A percentile compares a stretch with the other conserved stretches of the same genome.
These are phyloP conservation scores for Talaromyces sp. DNA, from an alignment of 2,329 filamentous ascomycete species.

Conservation along the genomic window DNA sequence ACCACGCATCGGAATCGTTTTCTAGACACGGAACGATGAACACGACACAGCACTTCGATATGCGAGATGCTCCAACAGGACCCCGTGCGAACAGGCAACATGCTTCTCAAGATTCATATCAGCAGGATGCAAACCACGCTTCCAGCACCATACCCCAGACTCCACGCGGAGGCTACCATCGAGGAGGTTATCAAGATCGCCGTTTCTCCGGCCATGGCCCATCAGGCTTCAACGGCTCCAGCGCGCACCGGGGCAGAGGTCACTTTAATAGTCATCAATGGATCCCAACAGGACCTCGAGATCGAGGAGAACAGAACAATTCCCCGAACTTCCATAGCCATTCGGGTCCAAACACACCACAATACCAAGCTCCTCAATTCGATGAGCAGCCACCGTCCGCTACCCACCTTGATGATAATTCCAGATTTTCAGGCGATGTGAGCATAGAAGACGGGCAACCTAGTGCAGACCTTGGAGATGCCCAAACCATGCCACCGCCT, in stretches of 20 bases:
- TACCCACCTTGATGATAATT: constrained; percentile 23
- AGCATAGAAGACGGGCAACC: constrained; percentile 59
- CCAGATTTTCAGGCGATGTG: constrained; percentile 58
- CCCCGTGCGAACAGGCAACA: constrained; percentile 46
- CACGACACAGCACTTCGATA: constrained; percentile 27
- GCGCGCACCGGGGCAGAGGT: constrained; percentile 50
- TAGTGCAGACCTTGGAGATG: constrained; percentile 31
- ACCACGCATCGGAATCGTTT: constrained; percentile 29
- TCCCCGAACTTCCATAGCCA: constrained; percentile 36
- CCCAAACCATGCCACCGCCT: constrained; percentile 53
- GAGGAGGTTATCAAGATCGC: constrained; percentile 51
- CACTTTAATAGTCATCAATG: constrained; percentile 67
- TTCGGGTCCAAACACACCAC: constrained; percentile 21
- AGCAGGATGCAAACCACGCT: constrained; percentile 46
- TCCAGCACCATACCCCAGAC: constrained; percentile 54
- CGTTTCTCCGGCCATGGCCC: constrained; percentile 43
- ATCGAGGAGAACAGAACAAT: constrained; percentile 44
- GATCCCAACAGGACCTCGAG: constrained; percentile 55
- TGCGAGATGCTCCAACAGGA: constrained; percentile 34
- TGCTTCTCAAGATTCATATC: constrained; percentile 55
- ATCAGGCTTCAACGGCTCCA: constrained; percentile 40
- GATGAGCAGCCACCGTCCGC: constrained; percentile 28
- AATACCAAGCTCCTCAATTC: constrained; percentile 21
- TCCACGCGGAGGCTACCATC: constrained; percentile 57
- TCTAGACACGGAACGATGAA: constrained; percentile 29